Base-by-base conservation (phyloP, 441 rosid species). In the Viola pubescens region DNA sequence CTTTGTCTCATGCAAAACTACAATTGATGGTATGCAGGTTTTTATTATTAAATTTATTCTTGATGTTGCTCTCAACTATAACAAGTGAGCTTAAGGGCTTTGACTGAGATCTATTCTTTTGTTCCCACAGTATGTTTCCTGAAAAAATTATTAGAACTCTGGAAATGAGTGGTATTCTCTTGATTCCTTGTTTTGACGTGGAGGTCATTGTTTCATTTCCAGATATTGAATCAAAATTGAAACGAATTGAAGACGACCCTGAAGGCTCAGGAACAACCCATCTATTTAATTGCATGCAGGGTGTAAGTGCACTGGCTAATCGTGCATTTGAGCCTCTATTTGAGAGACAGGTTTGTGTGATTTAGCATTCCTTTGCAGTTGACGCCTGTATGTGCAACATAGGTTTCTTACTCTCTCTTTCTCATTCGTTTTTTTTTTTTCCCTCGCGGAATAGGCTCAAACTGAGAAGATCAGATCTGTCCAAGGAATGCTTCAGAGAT, bases 401-500 rank as follows among this genome's bases (percentile, higher is more conserved):
- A 14, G 14, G 47, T 62, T 13, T 54, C 26, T 56, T 58, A 60
- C 57, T 51, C 54, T n/a, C 11, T 49, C 52, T 55, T 75, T 16
- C 19, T 16, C 19, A 16, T 16, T 16, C 19, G 0, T 16, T 16
- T 16, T 16, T 16, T 16, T 16, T 1, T 16, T 16, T 16, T 16
- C 57, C 64, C 73, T 67, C 60, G 58, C 64, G 52, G 56, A 57
- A 56, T 61, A 92, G 99, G 90, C 96, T 62, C 99, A 94, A 82
- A 85, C 99, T 58, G 99, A 94, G 85, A 94, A 88, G 81, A 91
- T 94, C 68, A 78, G 98, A 64, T 87, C 99, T 72, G 96, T 90
- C 69, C 99, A 94, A 80, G 99, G 97, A 65, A 94, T 90, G 94
- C 89, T 94, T 69, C 97, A 90, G 82, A 86, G 99, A 58, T 94